Evolutionary conservation across 2,329 filamentous ascomycete species (phyloP), one percentile per base, ranked within the genome.

Genomic region (Calonectria pseudoturangicola): DNA sequence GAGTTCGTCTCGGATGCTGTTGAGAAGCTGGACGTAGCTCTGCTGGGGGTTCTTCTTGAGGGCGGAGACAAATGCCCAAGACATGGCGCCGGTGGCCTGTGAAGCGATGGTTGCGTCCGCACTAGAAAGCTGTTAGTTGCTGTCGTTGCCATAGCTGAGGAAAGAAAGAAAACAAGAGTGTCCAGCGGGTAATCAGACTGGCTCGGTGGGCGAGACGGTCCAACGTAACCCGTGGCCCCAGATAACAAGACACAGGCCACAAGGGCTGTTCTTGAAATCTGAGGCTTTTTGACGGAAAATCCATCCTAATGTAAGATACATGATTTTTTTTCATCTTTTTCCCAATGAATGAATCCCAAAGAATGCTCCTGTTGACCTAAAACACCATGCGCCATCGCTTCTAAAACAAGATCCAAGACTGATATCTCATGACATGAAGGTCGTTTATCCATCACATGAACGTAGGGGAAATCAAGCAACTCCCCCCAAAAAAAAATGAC

Each of bases 41-140:
- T 99, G 97, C 82, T 98, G 95, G 0, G 96, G 96, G 83, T 98
- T 98, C 90, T 98, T 98, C 87, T 95, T 96, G 77, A 99, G 90
- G 51, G 96, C 93, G 6, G 89, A 93, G 83, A 99, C 96, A 83
- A 99, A 99, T 12, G 97, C 97, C 92, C 94, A 98, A 1, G 95
- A 98, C 97, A 99, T 98, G 82, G 97, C 97, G 66, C 97, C 97
- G 0, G 97, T 98, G 33, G 97, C 96, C 85, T 98, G 91, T 65
- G 95, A 93, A 43, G 90, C 92, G 79, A 98, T 98, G 25, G 92
- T 94, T n/a, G 96, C 96, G 83, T 99, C 97, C 84, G 95, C 94
- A 76, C 95, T 98, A 79, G 62, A 58, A 68, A 3, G 18, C 54
- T 28, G 75, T 80, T 73, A 81, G 77, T 68, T 28, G 28, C n/a